Evolutionary conservation across 495 filamentous ascomycete genomes (phyloP), one percentile per base, ranked within the genome.

Genomic region (Pyrenopolyporus hunteri): DNA sequence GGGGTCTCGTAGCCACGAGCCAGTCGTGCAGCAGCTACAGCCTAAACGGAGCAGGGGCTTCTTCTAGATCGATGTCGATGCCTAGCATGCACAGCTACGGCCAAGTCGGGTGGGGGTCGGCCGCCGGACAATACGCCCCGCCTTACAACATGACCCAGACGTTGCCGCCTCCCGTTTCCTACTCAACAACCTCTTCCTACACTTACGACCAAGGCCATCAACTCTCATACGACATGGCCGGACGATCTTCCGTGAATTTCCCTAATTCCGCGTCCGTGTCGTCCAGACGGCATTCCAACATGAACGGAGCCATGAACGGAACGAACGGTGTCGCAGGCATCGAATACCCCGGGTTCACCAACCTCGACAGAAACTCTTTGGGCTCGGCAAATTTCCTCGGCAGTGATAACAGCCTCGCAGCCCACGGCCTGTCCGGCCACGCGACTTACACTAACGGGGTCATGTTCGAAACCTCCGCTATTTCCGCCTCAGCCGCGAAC

Each of bases 61-160:
- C n/a, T n/a, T 6, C 50, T 13, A 43, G 56, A 37, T 61, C 62
- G 0, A 46, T 56, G 50, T 60, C 57, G 14, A 52, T 61, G 62
- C 62, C 62, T 2, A 55, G 29, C 13, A 46, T 60, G 35, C 19
- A 47, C 6, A 20, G 6, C 16, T 57, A 32, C 28, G 33, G 17
- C 2, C 46, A 26, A 10, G 11, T 56, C n/a, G n/a, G n/a, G 2
- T n/a, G 17, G 16, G 55, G 49, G 44, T 11, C 28, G 22, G 17
- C 29, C 9, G 5, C 42, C 5, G 39, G 29, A 7, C 48, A 44
- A 22, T 59, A 65, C 13, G 22, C 25, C 16, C 11, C 31, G 3
- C 10, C 46, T 16, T 57, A 49, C 26, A 26, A 10, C 17, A 44
- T 59, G 48, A 17, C 9, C 4, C 47, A 36, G 14, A 19, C 42